Evolutionary conservation across 2,329 filamentous ascomycete species (phyloP), one percentile per base, ranked within the genome.

Genomic region (Ophiostoma sp.): DNA sequence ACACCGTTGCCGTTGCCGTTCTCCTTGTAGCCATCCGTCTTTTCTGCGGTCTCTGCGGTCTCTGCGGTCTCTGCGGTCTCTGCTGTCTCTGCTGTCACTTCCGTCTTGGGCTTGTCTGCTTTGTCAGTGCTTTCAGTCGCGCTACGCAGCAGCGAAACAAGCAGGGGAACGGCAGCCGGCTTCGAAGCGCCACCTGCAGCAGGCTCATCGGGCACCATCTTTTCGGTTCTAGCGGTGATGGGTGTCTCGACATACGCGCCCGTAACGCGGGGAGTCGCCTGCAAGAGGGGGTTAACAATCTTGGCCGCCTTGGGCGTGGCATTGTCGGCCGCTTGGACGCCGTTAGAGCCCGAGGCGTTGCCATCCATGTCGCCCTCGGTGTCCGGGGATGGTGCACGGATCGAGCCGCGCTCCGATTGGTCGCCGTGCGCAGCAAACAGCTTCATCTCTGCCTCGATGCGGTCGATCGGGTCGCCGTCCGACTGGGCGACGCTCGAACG

Each of bases 221-320:
- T 78, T 63, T 80, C 78, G 8, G 77, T 74, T 71, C 78, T 81
- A 58, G 78, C 74, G 4, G 82, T 83, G 7, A 79, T 80, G 1
- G 85, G 84, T 2, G 85, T 86, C 68, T 86, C 84, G 9, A 87
- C 79, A 69, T 82, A 87, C 2, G 85, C 85, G 0, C 85, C 85
- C 0, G 79, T 82, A 3, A 86, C 79, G 66, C 77, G 81, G 2
- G 85, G 85, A 3, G 85, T 87, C 6, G 83, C 82, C 75, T 82
- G 81, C 42, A 78, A 78, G 45, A 82, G 69, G 11, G 81, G 80
- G 69, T 86, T 82, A 2, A 42, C 18, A 14, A 55, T 67, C 71
- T 78, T 84, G 14, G 69, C 68, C 2, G 81, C 76, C 62, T 78
- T 79, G 5, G 84, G 85, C 1, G 85, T 87, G 11, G 58, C 62